These are phyloP conservation scores for Phytophthora citrophthora DNA, from an alignment of 352 stramenopile genomes.

Conservation along the genomic window DNA sequence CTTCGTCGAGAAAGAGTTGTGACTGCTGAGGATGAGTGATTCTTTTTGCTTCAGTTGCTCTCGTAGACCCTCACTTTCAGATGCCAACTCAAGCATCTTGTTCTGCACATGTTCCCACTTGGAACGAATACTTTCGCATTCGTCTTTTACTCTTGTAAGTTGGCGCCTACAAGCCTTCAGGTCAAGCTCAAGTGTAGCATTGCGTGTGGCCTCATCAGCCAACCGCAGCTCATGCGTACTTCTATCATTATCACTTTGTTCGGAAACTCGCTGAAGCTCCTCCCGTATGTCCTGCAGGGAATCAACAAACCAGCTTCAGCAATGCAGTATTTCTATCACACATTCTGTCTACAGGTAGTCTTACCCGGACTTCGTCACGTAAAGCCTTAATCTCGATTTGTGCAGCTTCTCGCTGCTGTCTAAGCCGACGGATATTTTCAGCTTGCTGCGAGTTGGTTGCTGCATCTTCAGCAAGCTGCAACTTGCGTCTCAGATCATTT, in stretches of 20 bases:
- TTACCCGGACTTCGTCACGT: conserved; percentile 65
- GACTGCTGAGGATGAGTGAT: conserved; percentile 59
- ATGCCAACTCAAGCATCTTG: conserved; percentile 55
- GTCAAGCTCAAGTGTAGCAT: conserved; percentile 61
- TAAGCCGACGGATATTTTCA: conserved; percentile 56
- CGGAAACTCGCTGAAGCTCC: conserved; percentile 47
- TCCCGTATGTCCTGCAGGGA: conserved; percentile 57
- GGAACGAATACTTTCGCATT: conserved; percentile 50
- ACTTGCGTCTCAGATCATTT: conserved; percentile 59
- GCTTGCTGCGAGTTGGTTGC: conserved; percentile 40
- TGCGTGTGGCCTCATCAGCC: conserved; percentile 53
- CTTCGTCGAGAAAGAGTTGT: conserved; percentile 64
- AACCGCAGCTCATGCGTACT: conserved; percentile 51
- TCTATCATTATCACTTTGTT: conserved; percentile 46
- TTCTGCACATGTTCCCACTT: conserved; percentile 67
- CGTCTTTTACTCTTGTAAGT: conserved; percentile 51
- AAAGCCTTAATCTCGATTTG: conserved; percentile 69
- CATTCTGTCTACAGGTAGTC: neutral
- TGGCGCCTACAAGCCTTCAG: conserved; percentile 56
- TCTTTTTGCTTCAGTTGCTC: conserved; percentile 85
- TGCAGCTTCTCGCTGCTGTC: conserved; percentile 60
- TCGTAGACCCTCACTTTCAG: conserved; percentile 65
- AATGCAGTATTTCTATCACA: neutral
- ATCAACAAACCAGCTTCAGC: neutral
- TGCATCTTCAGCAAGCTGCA: conserved; percentile 52